phyloP scores from a whole-genome alignment of 2,329 filamentous ascomycete genomes.

The Colletotrichum endophyticum region DNA sequence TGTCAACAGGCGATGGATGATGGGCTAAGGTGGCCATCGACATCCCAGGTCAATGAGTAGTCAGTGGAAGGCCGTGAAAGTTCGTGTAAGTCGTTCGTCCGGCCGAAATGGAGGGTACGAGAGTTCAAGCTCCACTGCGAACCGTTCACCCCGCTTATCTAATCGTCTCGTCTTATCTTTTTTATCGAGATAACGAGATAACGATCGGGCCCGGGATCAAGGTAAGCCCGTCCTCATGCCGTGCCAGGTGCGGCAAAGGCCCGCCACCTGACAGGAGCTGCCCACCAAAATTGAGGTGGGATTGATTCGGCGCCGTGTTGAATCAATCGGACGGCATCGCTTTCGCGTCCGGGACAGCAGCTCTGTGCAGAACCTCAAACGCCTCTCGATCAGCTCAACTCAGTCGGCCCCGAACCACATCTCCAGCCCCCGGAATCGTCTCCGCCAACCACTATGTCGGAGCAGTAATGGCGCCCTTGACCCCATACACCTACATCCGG shows the following conservation, averaged over 20 bases:
- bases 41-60: not conserved
- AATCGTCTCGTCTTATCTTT: not conserved
- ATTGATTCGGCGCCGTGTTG: not conserved
- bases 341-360: conserved; percentile 1
- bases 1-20: not conserved
- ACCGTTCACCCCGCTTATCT: not conserved
- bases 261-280: not conserved
- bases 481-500: conserved; percentile 70
- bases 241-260: not conserved
- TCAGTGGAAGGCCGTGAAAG: not conserved
- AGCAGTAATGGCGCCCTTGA: conserved; percentile 52
- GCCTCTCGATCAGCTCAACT: not conserved
- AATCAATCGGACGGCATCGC: not conserved
- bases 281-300: not conserved
- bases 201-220: not conserved
- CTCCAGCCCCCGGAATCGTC: not conserved
- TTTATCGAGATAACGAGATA: not conserved
- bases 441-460: conserved; percentile 3
- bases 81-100: not conserved
- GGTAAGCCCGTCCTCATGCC: not conserved
- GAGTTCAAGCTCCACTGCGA: not conserved
- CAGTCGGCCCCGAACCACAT: not conserved
- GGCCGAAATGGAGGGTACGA: not conserved
- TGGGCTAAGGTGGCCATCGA: not conserved
- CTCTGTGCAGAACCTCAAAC: conserved; percentile 14